phyloP scores from a whole-genome alignment of 176 grass and related monocot species.

The Triticum dicoccoides region DNA sequence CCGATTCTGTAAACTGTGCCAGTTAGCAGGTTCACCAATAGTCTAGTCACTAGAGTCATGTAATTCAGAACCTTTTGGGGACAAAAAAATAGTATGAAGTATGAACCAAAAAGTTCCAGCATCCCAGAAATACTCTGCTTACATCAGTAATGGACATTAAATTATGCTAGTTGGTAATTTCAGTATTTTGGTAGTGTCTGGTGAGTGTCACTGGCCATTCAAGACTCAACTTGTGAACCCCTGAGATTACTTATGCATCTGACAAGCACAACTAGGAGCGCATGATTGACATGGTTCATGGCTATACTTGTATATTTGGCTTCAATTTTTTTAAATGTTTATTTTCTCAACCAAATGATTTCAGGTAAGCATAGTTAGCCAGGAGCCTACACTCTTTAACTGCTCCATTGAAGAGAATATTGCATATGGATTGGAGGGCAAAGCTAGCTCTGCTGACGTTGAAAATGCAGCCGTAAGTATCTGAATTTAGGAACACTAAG shows the following conservation, averaged over 20 bases:
- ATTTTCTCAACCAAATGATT: slow-evolving; percentile 24
- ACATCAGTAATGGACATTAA: not conserved
- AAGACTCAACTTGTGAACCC: slow-evolving; percentile 1
- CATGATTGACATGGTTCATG: slow-evolving; percentile 8
- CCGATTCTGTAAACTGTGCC: not conserved
- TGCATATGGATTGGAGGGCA: slow-evolving; percentile 79
- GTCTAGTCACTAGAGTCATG: not conserved
- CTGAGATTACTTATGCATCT: slow-evolving; percentile 17
- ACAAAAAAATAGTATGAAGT: not conserved
- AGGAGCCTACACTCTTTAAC: slow-evolving; percentile 94
- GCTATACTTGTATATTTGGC: not conserved
- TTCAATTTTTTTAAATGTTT: not conserved
- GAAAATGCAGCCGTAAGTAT: slow-evolving; percentile 84
- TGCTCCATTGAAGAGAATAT: slow-evolving; percentile 98
- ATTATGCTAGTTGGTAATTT: not conserved
- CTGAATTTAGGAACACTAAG: not conserved
- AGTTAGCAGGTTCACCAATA: not conserved
- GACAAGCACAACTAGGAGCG: not conserved
- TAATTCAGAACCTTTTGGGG: not conserved
- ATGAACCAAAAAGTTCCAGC: not conserved
- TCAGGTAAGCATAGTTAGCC: slow-evolving; percentile 99
- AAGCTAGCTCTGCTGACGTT: slow-evolving; percentile 52
- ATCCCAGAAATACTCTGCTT: not conserved
- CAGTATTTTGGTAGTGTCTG: not conserved
- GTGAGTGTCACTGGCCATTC: not conserved